phyloP scores from a whole-genome alignment of 345 rosid genomes.

The Citrus inodora region DNA sequence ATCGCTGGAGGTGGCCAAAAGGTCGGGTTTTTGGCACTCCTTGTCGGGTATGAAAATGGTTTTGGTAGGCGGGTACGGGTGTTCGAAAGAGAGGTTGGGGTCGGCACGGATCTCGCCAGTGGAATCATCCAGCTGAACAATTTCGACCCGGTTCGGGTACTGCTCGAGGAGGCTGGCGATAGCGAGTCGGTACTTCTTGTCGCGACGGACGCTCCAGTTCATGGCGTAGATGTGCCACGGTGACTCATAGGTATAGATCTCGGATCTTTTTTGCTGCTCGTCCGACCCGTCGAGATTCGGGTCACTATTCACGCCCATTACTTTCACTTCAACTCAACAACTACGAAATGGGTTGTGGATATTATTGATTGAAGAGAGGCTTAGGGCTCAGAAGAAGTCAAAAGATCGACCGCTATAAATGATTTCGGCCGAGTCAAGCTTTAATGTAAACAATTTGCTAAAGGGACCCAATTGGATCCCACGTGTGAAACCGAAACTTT shows the following conservation, averaged over 20 bases:
- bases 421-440: neutral
- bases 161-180: slow-evolving; percentile 90
- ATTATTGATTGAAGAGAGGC: too few relatives aligned
- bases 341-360: neutral
- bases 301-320: slow-evolving; percentile 79
- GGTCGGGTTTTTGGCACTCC: slow-evolving; percentile 86
- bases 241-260: slow-evolving; percentile 95
- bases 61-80: slow-evolving; percentile 88
- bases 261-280: slow-evolving; percentile 92
- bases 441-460: neutral
- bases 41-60: slow-evolving; percentile 89
- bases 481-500: neutral
- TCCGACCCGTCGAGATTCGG: slow-evolving; percentile 76
- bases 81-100: slow-evolving; percentile 85
- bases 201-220: slow-evolving; percentile 99
- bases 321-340: slow-evolving; percentile 15
- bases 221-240: slow-evolving; percentile 99
- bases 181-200: slow-evolving; percentile 93
- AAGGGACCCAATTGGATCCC: neutral
- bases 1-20: slow-evolving; percentile 88
- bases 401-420: neutral
- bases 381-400: neutral
- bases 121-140: slow-evolving; percentile 91
- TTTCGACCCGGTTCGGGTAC: slow-evolving; percentile 74
- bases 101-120: slow-evolving; percentile 94